Evolutionary conservation across 2,329 filamentous ascomycete species (phyloP), one percentile per base, ranked within the genome.

Genomic region (Dactylellina haptotyla): DNA sequence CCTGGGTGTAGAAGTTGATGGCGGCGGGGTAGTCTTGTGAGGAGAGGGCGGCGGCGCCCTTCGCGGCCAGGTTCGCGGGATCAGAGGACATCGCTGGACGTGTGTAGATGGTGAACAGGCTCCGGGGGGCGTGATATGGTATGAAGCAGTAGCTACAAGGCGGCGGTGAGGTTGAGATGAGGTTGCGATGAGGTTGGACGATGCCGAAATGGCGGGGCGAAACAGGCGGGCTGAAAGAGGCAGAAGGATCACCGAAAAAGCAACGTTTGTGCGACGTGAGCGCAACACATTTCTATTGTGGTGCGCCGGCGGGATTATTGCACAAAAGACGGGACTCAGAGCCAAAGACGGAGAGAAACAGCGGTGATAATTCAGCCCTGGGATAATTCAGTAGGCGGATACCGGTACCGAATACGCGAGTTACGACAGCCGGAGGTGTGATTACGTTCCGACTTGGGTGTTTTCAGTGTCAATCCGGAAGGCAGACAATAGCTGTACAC

Each of bases 41-140:
- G 45, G 82, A 81, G 45, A 89, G 82, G 51, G 88, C 87, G 74
- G 84, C 83, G 66, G 85, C 84, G 71, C 87, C 87, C 75, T 83
- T 73, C 6, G 76, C 71, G 16, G 77, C 77, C 26, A 78, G 51
- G 54, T 76, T 75, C 32, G 65, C 69, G 20, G 74, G 70, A 48
- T 75, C 70, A 14, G 56, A 54, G 14, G 70, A 75, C 62, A 67
- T 74, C 16, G 9, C 53, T 39, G 37, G 28, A 6, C 12, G 8
- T 5, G 16, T 14, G 14, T 50, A 10, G 18, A n/a, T 28, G 26
- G 20, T 30, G 23, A 16, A 23, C n/a, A 32, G 23, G 0, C 32
- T 25, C 18, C 14, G 9, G 0, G 30, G 16, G 26, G 6, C 8
- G 14, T n/a, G 16, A 43, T 16, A 14, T 23, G 8, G 16, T 37